Percentiles rank a stretch among this genome's conserved stretches.
Evolutionary conservation across 768 basidiomycete species (phyloP).

Genomic region (Omphalotus guepiniiformis): DNA sequence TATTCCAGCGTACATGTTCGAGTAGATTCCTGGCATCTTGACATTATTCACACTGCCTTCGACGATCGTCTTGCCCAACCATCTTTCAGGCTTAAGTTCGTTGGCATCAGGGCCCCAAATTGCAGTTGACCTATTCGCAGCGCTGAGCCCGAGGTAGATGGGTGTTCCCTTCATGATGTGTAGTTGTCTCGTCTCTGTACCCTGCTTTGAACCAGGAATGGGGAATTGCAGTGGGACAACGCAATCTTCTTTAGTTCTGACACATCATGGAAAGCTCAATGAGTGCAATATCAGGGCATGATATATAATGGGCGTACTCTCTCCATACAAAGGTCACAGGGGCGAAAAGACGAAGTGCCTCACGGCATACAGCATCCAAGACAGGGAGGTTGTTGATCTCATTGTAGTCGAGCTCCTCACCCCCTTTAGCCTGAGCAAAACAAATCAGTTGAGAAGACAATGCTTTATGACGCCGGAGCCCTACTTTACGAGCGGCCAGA

Average conservation of each 20-base stretch:
- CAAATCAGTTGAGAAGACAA: background rate
- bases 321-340: constrained; percentile 26
- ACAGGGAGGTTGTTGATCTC: constrained; percentile 31
- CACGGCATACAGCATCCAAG: constrained; percentile 34
- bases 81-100: constrained; percentile 48
- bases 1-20: constrained; percentile 28
- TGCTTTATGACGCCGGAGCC: background rate
- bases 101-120: constrained; percentile 45
- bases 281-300: background rate
- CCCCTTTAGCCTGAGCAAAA: constrained; percentile 14
- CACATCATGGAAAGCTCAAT: constrained; percentile 7
- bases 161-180: constrained; percentile 33
- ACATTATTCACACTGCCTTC: constrained; percentile 24
- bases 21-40: constrained; percentile 39
- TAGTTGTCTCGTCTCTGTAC: constrained; percentile 26
- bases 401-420: constrained; percentile 31
- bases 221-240: constrained; percentile 31
- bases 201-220: constrained; percentile 22
- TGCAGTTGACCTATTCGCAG: constrained; percentile 31
- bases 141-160: constrained; percentile 26
- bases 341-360: constrained; percentile 28
- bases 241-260: constrained; percentile 28
- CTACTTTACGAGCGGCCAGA: constrained; percentile 12
- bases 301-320: no score
- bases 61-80: constrained; percentile 31